A percentile compares a stretch with the other conserved stretches of the same genome.
Conservation (phyloP, 73 alveolate genomes). For the Paramecium caudatum region DNA sequence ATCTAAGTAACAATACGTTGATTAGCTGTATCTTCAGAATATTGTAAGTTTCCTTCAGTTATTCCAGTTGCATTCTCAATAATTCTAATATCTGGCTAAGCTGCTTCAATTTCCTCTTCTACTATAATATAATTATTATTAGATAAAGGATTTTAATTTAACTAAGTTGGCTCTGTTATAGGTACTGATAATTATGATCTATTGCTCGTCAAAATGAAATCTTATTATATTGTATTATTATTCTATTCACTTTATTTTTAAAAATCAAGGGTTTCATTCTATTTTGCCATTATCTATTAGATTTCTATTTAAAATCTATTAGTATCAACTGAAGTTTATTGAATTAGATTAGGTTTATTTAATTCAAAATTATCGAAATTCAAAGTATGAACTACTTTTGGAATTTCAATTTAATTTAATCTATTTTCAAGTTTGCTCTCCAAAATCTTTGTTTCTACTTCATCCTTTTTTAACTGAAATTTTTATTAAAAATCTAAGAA, state of each 20-base stretch:
- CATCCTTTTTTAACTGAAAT: background rate
- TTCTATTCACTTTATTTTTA: background rate
- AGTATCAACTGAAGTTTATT: conserved; percentile 13
- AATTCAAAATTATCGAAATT: conserved; percentile 23
- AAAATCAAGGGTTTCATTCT: conserved; percentile 12
- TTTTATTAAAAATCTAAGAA: too few species aligned
- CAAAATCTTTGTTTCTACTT: background rate
- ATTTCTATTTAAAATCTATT: conserved; percentile 20
- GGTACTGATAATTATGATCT: conserved; percentile 36
- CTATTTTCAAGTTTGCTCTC: background rate
- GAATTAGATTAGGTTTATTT: background rate
- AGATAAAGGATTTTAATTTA: background rate
- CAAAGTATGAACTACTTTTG: background rate
- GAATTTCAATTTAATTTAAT: background rate
- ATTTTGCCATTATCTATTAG: background rate
- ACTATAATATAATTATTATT: background rate
- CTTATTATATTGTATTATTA: conserved; percentile 3
- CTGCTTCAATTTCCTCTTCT: conserved; percentile 47
- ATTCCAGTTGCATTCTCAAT: background rate
- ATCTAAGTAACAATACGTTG: background rate
- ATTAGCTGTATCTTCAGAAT: conserved; percentile 67
- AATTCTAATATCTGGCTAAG: conserved; percentile 21
- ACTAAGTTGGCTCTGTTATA: conserved; percentile 30
- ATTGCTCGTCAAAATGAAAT: conserved; percentile 4
- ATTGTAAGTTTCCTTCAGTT: conserved; percentile 34